phyloP scores from a whole-genome alignment of 495 filamentous ascomycete species.

The Penicillium canariense region DNA sequence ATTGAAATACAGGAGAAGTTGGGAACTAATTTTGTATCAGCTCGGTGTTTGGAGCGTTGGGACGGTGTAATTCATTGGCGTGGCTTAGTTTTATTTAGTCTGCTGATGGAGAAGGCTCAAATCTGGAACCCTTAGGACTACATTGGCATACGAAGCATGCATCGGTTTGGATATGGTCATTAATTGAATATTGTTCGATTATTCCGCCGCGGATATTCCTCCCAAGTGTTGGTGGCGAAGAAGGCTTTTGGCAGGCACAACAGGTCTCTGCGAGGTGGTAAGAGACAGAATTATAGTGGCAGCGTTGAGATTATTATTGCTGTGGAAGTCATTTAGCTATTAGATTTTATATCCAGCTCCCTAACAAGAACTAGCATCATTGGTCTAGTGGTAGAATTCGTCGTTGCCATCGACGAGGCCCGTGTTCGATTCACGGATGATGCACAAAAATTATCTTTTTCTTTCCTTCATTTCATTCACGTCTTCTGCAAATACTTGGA shows the following conservation, averaged over 20 bases:
- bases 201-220: neutral
- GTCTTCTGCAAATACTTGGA: neutral
- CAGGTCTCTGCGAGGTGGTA: too few relatives aligned
- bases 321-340: neutral
- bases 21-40: constrained; percentile 1
- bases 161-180: constrained; percentile 17
- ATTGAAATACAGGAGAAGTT: constrained; percentile 11
- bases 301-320: too few relatives aligned
- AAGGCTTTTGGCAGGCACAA: too few relatives aligned
- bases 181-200: constrained; percentile 10
- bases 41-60: constrained; percentile 11
- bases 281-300: too few relatives aligned
- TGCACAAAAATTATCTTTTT: constrained; percentile 33
- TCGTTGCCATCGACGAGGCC: constrained; percentile 60
- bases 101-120: constrained; percentile 4
- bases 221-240: neutral
- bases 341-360: neutral
- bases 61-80: constrained; percentile 12
- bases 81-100: constrained; percentile 15
- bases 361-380: constrained; percentile 41
- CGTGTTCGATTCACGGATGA: constrained; percentile 59
- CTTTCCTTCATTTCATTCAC: neutral
- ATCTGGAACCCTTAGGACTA: too few relatives aligned
- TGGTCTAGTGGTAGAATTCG: constrained; percentile 61
- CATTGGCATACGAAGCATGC: constrained; percentile 20